A percentile compares a stretch with the other conserved stretches of the same genome.
phyloP scores from a whole-genome alignment of 106 monocot species.

The Dioscorea dumetorum region DNA sequence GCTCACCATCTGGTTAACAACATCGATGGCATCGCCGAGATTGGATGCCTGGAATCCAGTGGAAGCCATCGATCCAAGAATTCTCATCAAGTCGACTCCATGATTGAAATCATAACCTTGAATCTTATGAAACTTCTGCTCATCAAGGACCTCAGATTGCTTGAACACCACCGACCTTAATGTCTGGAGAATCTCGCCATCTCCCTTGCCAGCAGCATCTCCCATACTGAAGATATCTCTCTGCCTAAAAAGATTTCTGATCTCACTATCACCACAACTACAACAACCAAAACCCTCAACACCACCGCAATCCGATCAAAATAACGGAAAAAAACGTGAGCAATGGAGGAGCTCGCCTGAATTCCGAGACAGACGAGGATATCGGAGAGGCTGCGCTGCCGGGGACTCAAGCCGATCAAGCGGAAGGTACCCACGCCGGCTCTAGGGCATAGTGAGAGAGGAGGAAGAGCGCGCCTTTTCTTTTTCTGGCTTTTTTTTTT shows the following conservation, averaged over 20 bases:
- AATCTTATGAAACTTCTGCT: slow-evolving; percentile 42
- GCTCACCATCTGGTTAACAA: slow-evolving; percentile 85
- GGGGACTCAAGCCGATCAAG: too few species aligned
- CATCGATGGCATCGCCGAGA: slow-evolving; percentile 74
- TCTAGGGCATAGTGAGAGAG: too few species aligned
- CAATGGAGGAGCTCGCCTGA: background rate
- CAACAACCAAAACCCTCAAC: too few species aligned
- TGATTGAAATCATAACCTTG: slow-evolving; percentile 84
- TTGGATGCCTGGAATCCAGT: slow-evolving; percentile 97
- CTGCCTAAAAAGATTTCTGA: too few species aligned
- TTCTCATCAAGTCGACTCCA: slow-evolving; percentile 39
- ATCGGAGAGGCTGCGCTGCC: too few species aligned
- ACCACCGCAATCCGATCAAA: too few species aligned
- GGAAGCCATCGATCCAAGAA: slow-evolving; percentile 57
- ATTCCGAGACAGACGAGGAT: too few species aligned
- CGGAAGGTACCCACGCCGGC: too few species aligned
- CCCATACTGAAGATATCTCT: background rate
- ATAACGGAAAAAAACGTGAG: background rate
- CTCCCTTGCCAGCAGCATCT: background rate
- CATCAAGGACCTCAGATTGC: slow-evolving; percentile 65
- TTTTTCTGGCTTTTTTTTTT: too few species aligned
- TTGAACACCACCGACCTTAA: slow-evolving; percentile 73
- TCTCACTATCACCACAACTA: too few species aligned
- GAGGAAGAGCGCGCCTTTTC: too few species aligned
- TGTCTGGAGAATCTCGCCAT: slow-evolving; percentile 31